Base-by-base conservation (phyloP, 352 stramenopile species). In the Sclerospora graminicola region DNA sequence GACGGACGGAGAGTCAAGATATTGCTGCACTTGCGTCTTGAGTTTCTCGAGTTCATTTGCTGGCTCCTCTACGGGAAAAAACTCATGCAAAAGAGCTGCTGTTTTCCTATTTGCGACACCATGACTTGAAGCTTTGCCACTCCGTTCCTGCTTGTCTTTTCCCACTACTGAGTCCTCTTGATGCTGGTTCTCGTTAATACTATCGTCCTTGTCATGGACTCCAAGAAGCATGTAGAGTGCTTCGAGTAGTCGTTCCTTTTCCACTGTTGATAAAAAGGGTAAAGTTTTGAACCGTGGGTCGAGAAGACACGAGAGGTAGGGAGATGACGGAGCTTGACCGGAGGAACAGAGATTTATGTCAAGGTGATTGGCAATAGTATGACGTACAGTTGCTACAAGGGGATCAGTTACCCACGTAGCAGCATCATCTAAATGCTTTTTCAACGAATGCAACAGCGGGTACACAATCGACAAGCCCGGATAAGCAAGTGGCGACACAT, bases 251-350 rank as follows among this genome's bases (percentile, higher is more conserved):
- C 58, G 64, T 4, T 79, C 58, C 20, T 75, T 78, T 24, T 85
- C 69, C 18, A 26, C 47, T n/a, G 34, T 19, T n/a, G 69, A 51
- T 1, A 89, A 51, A 32, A 89, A 89, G 16, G 73, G 66, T 23
- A 90, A 37, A 13, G 63, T 63, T 54, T 88, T 90, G 54, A 88
- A 87, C 11, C 78, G 72, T 1, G 75, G 75, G 29, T 86, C 75
- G 9, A 90, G 40, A 10, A 87, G 50, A 39, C 72, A 86, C 27
- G 73, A 69, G 40, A 88, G 42, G 38, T 86, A 84, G 8, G 70
- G 66, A 24, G 75, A 81, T 14, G 75, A 80, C 5, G 66, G 57
- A 19, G 69, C 56, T 13, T 56, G 33, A 0, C 67, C 66, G 2
- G 65, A 74, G 0, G 57, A 65, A 21, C 77, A 89, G 6, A 85